These are phyloP conservation scores for Lithospermum erythrorhizon DNA, from an alignment of 257 asterid species.

Conservation along the genomic window DNA sequence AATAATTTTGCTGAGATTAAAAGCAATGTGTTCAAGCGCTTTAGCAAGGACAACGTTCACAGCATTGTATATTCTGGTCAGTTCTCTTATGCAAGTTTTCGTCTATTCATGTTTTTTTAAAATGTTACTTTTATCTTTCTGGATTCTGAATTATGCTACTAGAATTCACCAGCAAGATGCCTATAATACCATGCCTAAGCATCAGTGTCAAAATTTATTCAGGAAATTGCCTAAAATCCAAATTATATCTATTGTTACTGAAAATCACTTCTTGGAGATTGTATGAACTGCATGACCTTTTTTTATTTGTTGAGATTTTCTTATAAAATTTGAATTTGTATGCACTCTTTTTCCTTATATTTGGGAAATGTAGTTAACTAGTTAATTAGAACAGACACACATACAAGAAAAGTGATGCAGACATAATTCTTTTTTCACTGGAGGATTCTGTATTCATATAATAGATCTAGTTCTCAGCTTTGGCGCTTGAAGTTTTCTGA, in stretches of 20 bases:
- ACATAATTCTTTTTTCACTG: neutral
- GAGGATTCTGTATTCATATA: neutral
- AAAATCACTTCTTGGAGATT: too few species aligned
- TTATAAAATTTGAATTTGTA: too few species aligned
- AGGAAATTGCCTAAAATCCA: too few species aligned
- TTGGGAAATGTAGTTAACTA: too few species aligned
- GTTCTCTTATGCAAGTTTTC: conserved; percentile 22
- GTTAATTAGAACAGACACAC: too few species aligned
- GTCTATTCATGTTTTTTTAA: neutral
- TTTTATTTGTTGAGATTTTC: too few species aligned
- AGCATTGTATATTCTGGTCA: conserved; percentile 79
- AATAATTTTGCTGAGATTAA: conserved; percentile 97
- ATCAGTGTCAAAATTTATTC: too few species aligned
- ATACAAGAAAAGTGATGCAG: neutral
- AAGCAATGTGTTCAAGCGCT: conserved; percentile 89
- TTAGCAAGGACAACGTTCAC: conserved; percentile 83
- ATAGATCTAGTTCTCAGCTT: neutral
- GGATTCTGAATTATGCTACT: conserved; percentile 3
- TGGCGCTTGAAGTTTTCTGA: neutral
- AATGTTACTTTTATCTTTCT: neutral
- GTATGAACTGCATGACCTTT: too few species aligned
- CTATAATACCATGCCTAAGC: neutral
- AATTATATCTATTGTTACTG: too few species aligned
- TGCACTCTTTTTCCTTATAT: too few species aligned
- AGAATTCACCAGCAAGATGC: neutral